Conservation (phyloP, 2,329 filamentous ascomycete genomes). For the Scedosporium aurantiacum region DNA sequence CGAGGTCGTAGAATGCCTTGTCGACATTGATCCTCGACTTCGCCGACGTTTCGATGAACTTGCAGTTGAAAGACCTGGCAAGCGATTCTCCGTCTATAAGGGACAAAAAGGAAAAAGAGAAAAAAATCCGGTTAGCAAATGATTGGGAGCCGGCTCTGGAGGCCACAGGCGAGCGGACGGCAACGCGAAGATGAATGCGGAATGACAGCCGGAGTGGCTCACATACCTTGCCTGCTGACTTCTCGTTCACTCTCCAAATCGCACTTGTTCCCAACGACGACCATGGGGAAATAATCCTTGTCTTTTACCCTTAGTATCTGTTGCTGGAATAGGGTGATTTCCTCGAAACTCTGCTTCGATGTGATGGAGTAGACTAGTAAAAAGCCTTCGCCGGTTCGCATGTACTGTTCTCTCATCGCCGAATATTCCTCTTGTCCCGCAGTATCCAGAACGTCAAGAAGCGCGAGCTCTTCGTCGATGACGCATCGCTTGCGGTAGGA, state of each 20-base stretch:
- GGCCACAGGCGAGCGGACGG: neutral
- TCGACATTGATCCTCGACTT: slow-evolving; percentile 98
- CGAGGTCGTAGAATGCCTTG: slow-evolving; percentile 96
- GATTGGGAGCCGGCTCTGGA: neutral
- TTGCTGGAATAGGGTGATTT: slow-evolving; percentile 97
- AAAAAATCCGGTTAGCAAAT: slow-evolving; percentile 1
- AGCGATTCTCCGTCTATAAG: slow-evolving; percentile 74
- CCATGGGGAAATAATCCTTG: slow-evolving; percentile 99
- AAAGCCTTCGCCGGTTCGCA: slow-evolving; percentile 97
- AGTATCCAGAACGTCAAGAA: slow-evolving; percentile 96
- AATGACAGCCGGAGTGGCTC: neutral
- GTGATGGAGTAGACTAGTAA: slow-evolving; percentile 97
- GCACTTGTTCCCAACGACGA: slow-evolving; percentile 98
- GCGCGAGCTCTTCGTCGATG: slow-evolving; percentile 94
- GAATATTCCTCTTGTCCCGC: slow-evolving; percentile 99
- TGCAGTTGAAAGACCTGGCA: slow-evolving; percentile 82
- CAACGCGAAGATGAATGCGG: slow-evolving; percentile 4
- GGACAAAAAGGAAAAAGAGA: slow-evolving; percentile 3
- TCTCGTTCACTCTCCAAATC: slow-evolving; percentile 90
- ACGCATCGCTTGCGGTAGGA: slow-evolving; percentile 99
- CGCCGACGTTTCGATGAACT: slow-evolving; percentile 97
- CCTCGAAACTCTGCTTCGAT: slow-evolving; percentile 92
- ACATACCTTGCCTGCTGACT: slow-evolving; percentile 81
- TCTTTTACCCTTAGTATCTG: slow-evolving; percentile 98
- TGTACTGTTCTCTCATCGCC: slow-evolving; percentile 99